Evolutionary conservation across 352 stramenopile genomes (phyloP).

Genomic region (Peronosclerospora sorghi): DNA sequence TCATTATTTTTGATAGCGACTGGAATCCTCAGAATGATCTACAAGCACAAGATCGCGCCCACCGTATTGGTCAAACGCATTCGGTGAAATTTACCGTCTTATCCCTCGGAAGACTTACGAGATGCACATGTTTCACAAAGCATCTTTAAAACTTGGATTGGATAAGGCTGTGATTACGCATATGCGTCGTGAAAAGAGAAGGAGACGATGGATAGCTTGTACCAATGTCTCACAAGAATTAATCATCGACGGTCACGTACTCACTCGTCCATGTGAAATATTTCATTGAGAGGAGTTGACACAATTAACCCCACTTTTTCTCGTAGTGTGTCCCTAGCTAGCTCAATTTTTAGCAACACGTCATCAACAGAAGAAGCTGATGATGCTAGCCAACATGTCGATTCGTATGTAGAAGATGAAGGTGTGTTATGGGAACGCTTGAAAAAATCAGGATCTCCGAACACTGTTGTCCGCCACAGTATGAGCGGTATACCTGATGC

Average conservation of each 20-base stretch:
- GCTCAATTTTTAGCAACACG: slow-evolving; percentile 36
- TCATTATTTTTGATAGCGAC: too few species aligned
- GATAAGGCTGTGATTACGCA: slow-evolving; percentile 88
- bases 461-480: slow-evolving; percentile 30
- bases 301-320: slow-evolving; percentile 23
- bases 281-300: slow-evolving; percentile 34
- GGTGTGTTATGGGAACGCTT: slow-evolving; percentile 33
- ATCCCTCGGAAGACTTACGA: slow-evolving; percentile 89
- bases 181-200: slow-evolving; percentile 84
- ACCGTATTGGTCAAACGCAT: slow-evolving; percentile 88
- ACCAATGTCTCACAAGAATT: slow-evolving; percentile 61
- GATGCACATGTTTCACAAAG: slow-evolving; percentile 92
- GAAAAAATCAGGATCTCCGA: slow-evolving; percentile 13
- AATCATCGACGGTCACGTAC: slow-evolving; percentile 58
- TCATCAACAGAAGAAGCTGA: slow-evolving; percentile 26
- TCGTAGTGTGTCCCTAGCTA: slow-evolving; percentile 45
- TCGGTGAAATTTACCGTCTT: slow-evolving; percentile 84
- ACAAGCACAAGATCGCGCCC: slow-evolving; percentile 86
- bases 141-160: slow-evolving; percentile 87
- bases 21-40: slow-evolving; percentile 94
- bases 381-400: slow-evolving; percentile 13
- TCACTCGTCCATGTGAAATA: slow-evolving; percentile 34
- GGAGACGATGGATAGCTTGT: slow-evolving; percentile 54
- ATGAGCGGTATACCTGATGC: slow-evolving; percentile 50
- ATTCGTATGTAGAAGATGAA: slow-evolving; percentile 20